Evolutionary conservation across 768 basidiomycete species (phyloP).

Genomic region (Mycena rosella): DNA sequence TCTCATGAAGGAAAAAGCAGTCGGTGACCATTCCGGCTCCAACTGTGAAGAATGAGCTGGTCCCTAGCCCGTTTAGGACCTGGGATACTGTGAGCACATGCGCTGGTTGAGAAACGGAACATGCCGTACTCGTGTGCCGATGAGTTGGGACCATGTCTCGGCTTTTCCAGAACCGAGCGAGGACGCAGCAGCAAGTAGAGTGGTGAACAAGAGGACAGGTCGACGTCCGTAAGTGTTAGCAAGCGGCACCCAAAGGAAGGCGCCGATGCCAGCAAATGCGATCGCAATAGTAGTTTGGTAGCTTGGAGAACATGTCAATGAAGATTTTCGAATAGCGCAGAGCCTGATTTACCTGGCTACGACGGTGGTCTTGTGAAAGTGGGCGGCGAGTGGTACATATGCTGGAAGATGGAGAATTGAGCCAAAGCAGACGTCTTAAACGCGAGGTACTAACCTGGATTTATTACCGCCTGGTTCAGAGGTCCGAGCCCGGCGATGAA

Average conservation of each 20-base stretch:
- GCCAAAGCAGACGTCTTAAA: not conserved
- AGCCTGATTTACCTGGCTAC: slow-evolving; percentile 29
- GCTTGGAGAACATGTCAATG: slow-evolving; percentile 13
- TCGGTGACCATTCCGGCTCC: slow-evolving; percentile 38
- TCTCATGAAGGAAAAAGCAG: slow-evolving; percentile 41
- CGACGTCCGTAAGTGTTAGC: slow-evolving; percentile 41
- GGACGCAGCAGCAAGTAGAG: slow-evolving; percentile 36
- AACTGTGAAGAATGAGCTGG: slow-evolving; percentile 35
- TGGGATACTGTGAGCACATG: slow-evolving; percentile 4
- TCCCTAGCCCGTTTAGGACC: slow-evolving; percentile 38
- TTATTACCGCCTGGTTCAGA: slow-evolving; percentile 38
- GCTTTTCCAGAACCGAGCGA: slow-evolving; percentile 38
- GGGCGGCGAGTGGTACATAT: slow-evolving; percentile 39
- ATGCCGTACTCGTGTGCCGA: slow-evolving; percentile 34
- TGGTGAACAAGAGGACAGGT: slow-evolving; percentile 38
- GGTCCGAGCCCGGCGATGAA: slow-evolving; percentile 36
- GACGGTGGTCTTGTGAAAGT: slow-evolving; percentile 40
- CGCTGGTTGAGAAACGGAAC: too few relatives aligned
- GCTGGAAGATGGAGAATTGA: slow-evolving; percentile 18
- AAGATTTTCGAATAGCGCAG: not conserved
- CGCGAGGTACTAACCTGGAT: slow-evolving; percentile 33
- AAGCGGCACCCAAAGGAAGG: slow-evolving; percentile 41
- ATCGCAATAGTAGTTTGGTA: slow-evolving; percentile 36
- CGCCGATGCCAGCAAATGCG: slow-evolving; percentile 35
- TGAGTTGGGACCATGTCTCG: slow-evolving; percentile 37